Percentiles rank a stretch among this genome's conserved stretches.
Evolutionary conservation across 2,329 filamentous ascomycete genomes (phyloP).

Genomic region (Xylaria multiplex): DNA sequence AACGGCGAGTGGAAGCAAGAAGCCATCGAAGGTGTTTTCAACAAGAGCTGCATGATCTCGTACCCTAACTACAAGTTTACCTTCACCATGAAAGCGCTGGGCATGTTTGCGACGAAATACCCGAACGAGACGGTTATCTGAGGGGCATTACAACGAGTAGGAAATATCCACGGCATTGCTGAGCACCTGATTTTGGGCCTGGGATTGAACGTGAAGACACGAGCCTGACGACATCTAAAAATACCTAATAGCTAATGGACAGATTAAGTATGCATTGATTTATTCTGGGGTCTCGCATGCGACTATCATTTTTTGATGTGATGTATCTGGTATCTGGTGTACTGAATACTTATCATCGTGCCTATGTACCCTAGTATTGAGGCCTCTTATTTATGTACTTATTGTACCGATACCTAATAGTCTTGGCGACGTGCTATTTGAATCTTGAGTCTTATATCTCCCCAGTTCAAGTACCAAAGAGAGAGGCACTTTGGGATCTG

Average conservation of each 20-base stretch:
- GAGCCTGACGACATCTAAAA: not conserved
- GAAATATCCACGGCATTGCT: not conserved
- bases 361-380: too few relatives aligned
- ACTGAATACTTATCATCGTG: too few relatives aligned
- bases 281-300: too few relatives aligned
- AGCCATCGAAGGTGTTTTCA: constrained; percentile 97
- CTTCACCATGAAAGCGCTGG: constrained; percentile 92
- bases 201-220: constrained; percentile 3
- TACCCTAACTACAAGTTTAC: constrained; percentile 99
- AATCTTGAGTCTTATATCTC: too few relatives aligned
- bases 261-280: too few relatives aligned
- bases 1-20: constrained; percentile 98
- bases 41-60: constrained; percentile 98
- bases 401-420: too few relatives aligned
- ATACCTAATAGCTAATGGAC: constrained; percentile 11
- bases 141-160: not conserved
- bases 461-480: too few relatives aligned
- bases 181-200: not conserved
- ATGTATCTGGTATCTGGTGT: too few relatives aligned
- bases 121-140: constrained; percentile 68
- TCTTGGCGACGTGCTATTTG: too few relatives aligned
- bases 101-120: constrained; percentile 82
- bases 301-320: too few relatives aligned
- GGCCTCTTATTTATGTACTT: too few relatives aligned
- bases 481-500: too few relatives aligned